Evolutionary conservation across 306 rosid genomes (phyloP), one percentile per base, ranked within the genome.

Genomic region (Cucurbita pepo): DNA sequence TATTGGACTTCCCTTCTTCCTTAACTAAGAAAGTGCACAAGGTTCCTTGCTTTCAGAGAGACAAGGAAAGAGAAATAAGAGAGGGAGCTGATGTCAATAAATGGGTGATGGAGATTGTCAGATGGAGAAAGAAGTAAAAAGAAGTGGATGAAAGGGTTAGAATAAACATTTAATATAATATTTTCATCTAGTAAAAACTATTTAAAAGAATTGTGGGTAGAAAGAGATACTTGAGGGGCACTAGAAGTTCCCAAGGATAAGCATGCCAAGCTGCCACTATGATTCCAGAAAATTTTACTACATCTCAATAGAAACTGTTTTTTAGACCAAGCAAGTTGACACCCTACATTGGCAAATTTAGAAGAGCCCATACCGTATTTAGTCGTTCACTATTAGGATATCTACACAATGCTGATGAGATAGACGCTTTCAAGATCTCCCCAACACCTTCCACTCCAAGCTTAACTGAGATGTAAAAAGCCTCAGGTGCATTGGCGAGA

Each of bases 371-470:
- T 89, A 95, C 99, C 95, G 18, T 79, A 81, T 85, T 86, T 72
- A 95, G 83, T 72, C 97, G 85, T 73, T 89, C 91, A 81, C 95
- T 84, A 80, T 88, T 91, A 10, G 92, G 92, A 89, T 86, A 91
- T 83, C 86, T 81, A 78, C 83, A 77, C 79, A 95, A 77, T 41
- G 91, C 87, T 60, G 88, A 83, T 43, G 95, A 88, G 81, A 91
- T 84, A 34, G 97, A 95, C 76, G 95, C 83, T 82, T 90, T 86
- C 83, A 95, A 80, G 75, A 95, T 88, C 84, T 89, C 97, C 71
- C 97, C 96, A 82, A 95, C 86, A 81, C 99, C 95, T 82, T 86
- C 95, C 45, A 91, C 89, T 73, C 99, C 99, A 78, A 95, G 95
- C 83, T 91, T 95, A 77, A 95, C 88, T 76, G 96, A 88, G 71